phyloP scores from a whole-genome alignment of 768 basidiomycete species.

The Leccinellum rugosiceps region DNA sequence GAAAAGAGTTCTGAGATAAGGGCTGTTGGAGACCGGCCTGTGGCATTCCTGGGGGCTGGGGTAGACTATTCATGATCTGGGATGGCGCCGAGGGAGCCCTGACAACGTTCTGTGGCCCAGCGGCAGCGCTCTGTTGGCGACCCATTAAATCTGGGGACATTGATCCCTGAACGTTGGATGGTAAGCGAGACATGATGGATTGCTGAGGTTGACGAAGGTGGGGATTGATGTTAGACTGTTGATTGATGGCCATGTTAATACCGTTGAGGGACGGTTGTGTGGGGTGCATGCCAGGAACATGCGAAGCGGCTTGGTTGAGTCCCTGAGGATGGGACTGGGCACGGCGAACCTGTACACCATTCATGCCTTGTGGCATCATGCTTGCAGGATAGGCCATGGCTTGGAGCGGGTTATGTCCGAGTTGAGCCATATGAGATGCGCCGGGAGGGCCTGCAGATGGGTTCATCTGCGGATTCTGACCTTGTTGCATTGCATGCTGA shows the following conservation, averaged over 20 bases:
- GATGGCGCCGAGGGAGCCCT: constrained; percentile 44
- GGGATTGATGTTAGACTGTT: constrained; percentile 39
- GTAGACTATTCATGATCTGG: constrained; percentile 47
- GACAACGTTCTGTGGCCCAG: constrained; percentile 41
- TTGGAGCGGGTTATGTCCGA: constrained; percentile 38
- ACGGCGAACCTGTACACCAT: constrained; percentile 44
- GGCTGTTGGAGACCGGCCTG: constrained; percentile 29
- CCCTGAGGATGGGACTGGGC: constrained; percentile 55
- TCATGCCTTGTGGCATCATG: constrained; percentile 40
- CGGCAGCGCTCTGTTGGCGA: constrained; percentile 37
- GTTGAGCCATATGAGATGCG: constrained; percentile 27
- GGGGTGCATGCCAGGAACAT: constrained; percentile 35
- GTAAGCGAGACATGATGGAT: constrained; percentile 30
- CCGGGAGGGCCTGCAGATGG: constrained; percentile 26
- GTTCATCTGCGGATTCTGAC: constrained; percentile 35
- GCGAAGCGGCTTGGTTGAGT: constrained; percentile 38
- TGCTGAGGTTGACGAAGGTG: constrained; percentile 39
- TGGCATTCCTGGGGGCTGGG: constrained; percentile 34
- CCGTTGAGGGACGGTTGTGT: constrained; percentile 34
- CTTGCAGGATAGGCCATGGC: constrained; percentile 40
- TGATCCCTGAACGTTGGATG: constrained; percentile 33
- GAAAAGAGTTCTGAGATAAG: constrained; percentile 32
- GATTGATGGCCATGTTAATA: constrained; percentile 45
- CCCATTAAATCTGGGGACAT: constrained; percentile 45
- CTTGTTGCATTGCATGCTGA: constrained; percentile 37